phyloP scores from a whole-genome alignment of 495 filamentous ascomycete species.

The Letharia lupina region DNA sequence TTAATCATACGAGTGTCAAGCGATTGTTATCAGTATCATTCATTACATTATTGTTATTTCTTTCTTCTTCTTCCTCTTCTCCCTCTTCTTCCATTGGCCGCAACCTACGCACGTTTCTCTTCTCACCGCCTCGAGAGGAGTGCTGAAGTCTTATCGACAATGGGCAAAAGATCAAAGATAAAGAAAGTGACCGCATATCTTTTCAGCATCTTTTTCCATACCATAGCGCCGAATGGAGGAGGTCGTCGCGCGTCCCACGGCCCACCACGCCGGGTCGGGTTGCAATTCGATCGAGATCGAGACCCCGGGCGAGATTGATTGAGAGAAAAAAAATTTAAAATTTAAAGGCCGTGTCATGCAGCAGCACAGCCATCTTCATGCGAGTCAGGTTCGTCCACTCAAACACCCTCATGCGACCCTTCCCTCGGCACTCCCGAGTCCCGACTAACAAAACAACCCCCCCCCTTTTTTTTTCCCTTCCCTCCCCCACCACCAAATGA shows the following conservation, averaged over 20 bases:
- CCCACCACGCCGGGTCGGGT: not conserved
- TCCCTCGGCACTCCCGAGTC: not conserved
- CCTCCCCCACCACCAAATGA: too few relatives aligned
- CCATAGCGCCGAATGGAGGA: not conserved
- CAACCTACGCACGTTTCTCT: not conserved
- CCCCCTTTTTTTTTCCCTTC: too few relatives aligned
- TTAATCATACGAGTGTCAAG: not conserved
- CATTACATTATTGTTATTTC: not conserved
- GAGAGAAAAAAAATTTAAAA: not conserved
- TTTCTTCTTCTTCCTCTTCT: too few relatives aligned
- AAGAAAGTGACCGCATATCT: not conserved
- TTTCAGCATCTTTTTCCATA: not conserved
- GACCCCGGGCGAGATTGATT: not conserved
- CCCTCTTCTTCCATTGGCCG: not conserved
- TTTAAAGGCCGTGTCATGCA: not conserved
- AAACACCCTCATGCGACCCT: not conserved
- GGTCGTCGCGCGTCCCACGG: not conserved
- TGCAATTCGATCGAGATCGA: conserved; percentile 5
- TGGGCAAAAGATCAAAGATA: not conserved
- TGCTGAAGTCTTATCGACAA: not conserved
- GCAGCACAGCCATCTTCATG: not conserved
- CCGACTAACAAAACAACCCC: too few relatives aligned
- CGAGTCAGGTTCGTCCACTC: not conserved
- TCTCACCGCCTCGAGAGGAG: not conserved
- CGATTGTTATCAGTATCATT: not conserved